Base-by-base conservation (phyloP, 2,329 filamentous ascomycete genomes). In the Lanzia echinophila region DNA sequence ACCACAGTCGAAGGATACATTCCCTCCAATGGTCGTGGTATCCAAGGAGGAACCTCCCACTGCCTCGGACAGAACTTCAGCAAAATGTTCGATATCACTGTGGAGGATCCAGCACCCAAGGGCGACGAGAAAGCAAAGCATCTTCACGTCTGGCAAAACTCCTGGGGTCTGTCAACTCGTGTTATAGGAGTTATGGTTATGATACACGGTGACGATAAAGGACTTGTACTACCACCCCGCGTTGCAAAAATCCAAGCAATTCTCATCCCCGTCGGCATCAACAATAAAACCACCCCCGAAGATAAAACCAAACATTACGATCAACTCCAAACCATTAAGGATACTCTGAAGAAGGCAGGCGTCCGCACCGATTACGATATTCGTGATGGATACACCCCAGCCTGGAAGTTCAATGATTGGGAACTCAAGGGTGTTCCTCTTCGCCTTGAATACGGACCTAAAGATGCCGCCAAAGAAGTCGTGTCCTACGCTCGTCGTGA, bases 331-430 rank as follows among this genome's bases (percentile, higher is more conserved):
- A 79, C 81, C 47, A 79, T 99, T 57, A 79, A 82, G 47, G 72
- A 77, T 33, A 79, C 82, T 11, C 79, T 99, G 48, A 83, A 82
- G 67, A 84, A 82, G 57, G 86, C 80, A 19, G 86, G 85, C 53
- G 76, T 99, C 38, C 88, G 94, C 55, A 81, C 83, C 55, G 87
- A 95, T 61, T 82, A 85, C 49, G 94, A 99, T 69, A 80, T 83
- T 69, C 86, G 95, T 56, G 92, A 97, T 49, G 88, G 87, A 61
- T 96, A 97, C 71, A 83, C 90, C 57, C 91, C 94, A 38, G 90
- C 90, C 60, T 97, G 88, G 85, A 99, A 99, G 73, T 99, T 99
- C 78, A 95, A 95, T 73, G 91, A 99, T 73, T 96, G 90, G 90
- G 95, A 99, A 72, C 79, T 97, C 64, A 95, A 92, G 74, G 94